Percentiles rank a stretch among this genome's conserved stretches.
Evolutionary conservation across 306 rosid species (phyloP).

Genomic region (barrel medic (Medicago truncatula)): MtrunA17r5.0-ANR NC_053043.1:18411501-18412000

Average conservation of each 20-base stretch:
- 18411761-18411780: constrained; percentile 14
- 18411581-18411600: constrained; percentile 10
- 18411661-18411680: constrained; percentile 94
- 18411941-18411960: neutral
- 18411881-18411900: neutral
- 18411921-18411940: constrained; percentile 1
- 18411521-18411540: neutral
- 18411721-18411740: constrained; percentile 15
- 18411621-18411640: constrained; percentile 81
- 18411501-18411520: neutral
- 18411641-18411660: constrained; percentile 88
- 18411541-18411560: neutral
- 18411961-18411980: neutral
- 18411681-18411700: constrained; percentile 89
- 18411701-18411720: constrained; percentile 70
- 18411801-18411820: neutral
- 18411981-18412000: neutral
- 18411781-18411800: neutral
- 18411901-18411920: neutral
- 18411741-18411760: constrained; percentile 5
- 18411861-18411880: neutral
- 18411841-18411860: neutral
- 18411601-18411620: constrained; percentile 66
- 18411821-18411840: neutral
- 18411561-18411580: neutral